These are phyloP conservation scores for Cryptosporidium tyzzeri DNA, from an alignment of 169 alveolate species.

Conservation along the genomic window DNA sequence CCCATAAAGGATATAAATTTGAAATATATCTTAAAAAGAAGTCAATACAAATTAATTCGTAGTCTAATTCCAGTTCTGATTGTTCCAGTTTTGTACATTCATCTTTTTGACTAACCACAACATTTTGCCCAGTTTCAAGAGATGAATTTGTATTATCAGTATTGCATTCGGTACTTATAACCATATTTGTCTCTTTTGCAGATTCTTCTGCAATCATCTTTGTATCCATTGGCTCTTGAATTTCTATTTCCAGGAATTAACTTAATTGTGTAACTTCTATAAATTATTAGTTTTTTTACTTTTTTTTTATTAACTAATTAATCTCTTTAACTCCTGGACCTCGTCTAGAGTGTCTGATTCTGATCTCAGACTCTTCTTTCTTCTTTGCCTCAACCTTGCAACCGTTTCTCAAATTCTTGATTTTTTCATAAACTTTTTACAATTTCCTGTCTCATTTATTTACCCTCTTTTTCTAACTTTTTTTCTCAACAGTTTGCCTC, in stretches of 20 bases:
- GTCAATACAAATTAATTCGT: slow-evolving; percentile 61
- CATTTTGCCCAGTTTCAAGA: not conserved
- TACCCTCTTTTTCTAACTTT: slow-evolving; percentile 14
- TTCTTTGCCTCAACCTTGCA: not conserved
- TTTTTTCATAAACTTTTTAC: not conserved
- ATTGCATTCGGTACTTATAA: slow-evolving; percentile 12
- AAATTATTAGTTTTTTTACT: not conserved
- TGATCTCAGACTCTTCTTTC: slow-evolving; percentile 9
- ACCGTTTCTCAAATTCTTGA: slow-evolving; percentile 17
- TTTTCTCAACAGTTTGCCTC: slow-evolving; percentile 50
- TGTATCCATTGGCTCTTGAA: not conserved
- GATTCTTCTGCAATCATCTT: slow-evolving; percentile 1
- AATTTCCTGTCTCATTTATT: slow-evolving; percentile 42
- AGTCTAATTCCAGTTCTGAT: not conserved
- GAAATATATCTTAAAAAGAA: slow-evolving; percentile 61
- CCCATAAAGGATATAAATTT: slow-evolving; percentile 69
- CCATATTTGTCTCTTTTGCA: slow-evolving; percentile 1
- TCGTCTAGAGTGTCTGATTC: slow-evolving; percentile 13
- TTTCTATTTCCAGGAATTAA: slow-evolving; percentile 15
- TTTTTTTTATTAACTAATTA: not conserved
- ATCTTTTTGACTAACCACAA: not conserved
- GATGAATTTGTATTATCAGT: not conserved
- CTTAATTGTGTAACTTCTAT: not conserved
- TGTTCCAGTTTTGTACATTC: not conserved
- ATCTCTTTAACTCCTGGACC: slow-evolving; percentile 7